These are phyloP conservation scores for Tricholoma hemisulphureum DNA, from an alignment of 768 basidiomycete genomes.

Conservation along the genomic window DNA sequence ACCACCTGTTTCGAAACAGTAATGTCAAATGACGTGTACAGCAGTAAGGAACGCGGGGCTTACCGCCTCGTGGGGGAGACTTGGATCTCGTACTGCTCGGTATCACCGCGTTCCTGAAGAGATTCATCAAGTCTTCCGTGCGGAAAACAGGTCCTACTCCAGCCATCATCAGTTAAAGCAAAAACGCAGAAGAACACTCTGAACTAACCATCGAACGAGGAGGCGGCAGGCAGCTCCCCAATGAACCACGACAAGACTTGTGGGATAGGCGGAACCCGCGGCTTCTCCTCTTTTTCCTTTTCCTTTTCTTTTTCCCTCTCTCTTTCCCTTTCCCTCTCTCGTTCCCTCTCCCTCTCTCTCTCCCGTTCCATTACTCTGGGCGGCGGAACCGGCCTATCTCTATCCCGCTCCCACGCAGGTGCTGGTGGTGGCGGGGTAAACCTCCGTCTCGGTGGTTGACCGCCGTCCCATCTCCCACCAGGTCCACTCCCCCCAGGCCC, in stretches of 20 bases:
- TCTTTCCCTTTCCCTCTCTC: constrained; percentile 23
- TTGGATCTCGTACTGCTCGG: constrained; percentile 57
- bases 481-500: constrained; percentile 16
- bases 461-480: constrained; percentile 30
- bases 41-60: constrained; percentile 13
- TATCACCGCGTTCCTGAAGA: constrained; percentile 80
- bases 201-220: constrained; percentile 80
- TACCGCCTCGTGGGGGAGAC: constrained; percentile 57
- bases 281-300: constrained; percentile 43
- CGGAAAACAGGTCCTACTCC: constrained; percentile 80
- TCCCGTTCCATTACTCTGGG: constrained; percentile 24
- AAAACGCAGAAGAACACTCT: not conserved
- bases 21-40: not conserved
- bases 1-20: constrained; percentile 40
- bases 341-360: not conserved
- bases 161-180: constrained; percentile 3
- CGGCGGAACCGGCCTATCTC: constrained; percentile 38
- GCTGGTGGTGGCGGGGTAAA: constrained; percentile 45
- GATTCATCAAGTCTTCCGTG: constrained; percentile 84
- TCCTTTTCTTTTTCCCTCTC: constrained; percentile 42
- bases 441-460: constrained; percentile 38
- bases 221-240: constrained; percentile 67
- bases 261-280: constrained; percentile 42
- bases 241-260: constrained; percentile 81
- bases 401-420: constrained; percentile 31